phyloP scores from a whole-genome alignment of 768 basidiomycete species.

The Hortiboletus flavorubellus region DNA sequence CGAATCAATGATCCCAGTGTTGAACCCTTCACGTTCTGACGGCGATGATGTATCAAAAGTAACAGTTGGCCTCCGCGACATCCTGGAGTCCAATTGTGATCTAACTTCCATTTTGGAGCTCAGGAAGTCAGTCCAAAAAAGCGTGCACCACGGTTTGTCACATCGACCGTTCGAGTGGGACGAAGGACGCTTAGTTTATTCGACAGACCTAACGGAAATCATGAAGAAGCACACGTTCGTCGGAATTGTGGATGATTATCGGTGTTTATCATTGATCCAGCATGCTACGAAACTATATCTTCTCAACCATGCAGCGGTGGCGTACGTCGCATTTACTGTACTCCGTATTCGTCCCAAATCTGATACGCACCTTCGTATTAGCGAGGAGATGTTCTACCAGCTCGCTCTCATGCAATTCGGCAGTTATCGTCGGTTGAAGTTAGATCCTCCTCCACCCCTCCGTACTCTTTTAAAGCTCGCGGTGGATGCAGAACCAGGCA shows the following conservation, averaged over 20 bases:
- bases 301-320: conserved; percentile 78
- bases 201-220: conserved; percentile 75
- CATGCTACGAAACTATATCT: conserved; percentile 86
- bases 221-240: conserved; percentile 88
- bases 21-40: conserved; percentile 47
- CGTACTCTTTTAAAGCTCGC: conserved; percentile 73
- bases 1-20: conserved; percentile 88
- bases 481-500: conserved; percentile 60
- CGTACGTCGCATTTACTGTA: conserved; percentile 48
- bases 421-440: conserved; percentile 65
- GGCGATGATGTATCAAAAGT: conserved; percentile 19
- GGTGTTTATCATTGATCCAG: conserved; percentile 80
- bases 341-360: background rate
- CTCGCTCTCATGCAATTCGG: conserved; percentile 91
- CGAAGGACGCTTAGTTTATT: background rate
- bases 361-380: conserved; percentile 26
- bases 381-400: conserved; percentile 95
- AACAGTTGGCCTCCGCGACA: conserved; percentile 41
- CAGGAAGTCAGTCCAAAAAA: conserved; percentile 54
- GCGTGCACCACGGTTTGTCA: conserved; percentile 65
- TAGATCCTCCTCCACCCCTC: conserved; percentile 80
- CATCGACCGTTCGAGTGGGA: background rate
- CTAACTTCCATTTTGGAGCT: conserved; percentile 72
- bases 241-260: conserved; percentile 77
- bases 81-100: conserved; percentile 73